Evolutionary conservation across 129 eudicot species (phyloP).

Genomic region (Centaurea solstitialis): DNA sequence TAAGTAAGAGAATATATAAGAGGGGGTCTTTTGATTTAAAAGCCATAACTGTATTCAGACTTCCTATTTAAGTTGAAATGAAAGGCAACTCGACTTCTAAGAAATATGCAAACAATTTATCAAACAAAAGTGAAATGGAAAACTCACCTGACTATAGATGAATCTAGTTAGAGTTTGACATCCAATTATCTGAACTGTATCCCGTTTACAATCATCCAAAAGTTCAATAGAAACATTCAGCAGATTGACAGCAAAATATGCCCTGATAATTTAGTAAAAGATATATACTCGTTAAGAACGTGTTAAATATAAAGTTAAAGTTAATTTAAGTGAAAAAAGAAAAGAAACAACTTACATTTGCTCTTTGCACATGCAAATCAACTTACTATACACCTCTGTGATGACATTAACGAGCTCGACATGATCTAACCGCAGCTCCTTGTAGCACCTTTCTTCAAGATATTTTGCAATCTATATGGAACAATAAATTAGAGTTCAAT

Average conservation of each 20-base stretch:
- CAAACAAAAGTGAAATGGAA: not conserved
- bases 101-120: not conserved
- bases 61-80: not conserved
- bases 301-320: not conserved
- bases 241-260: conserved; percentile 79
- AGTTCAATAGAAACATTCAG: conserved; percentile 74
- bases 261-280: conserved; percentile 49
- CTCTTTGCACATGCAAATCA: conserved; percentile 79
- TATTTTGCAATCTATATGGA: conserved; percentile 68
- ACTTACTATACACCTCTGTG: conserved; percentile 67
- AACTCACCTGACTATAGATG: conserved; percentile 77
- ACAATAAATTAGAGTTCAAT: not conserved
- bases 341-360: conserved; percentile 66
- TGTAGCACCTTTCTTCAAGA: conserved; percentile 96
- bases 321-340: not conserved
- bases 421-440: conserved; percentile 75
- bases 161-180: conserved; percentile 80
- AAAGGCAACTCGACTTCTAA: not conserved
- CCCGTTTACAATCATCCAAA: conserved; percentile 76
- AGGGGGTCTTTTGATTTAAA: not conserved
- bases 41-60: not conserved
- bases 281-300: not conserved
- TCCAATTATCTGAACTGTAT: conserved; percentile 65
- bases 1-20: conserved; percentile 14
- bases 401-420: conserved; percentile 56